Percentiles rank a stretch among this genome's conserved stretches.
Evolutionary conservation across 129 eudicot species (phyloP).

Genomic region (Scalesia atractyloides): DNA sequence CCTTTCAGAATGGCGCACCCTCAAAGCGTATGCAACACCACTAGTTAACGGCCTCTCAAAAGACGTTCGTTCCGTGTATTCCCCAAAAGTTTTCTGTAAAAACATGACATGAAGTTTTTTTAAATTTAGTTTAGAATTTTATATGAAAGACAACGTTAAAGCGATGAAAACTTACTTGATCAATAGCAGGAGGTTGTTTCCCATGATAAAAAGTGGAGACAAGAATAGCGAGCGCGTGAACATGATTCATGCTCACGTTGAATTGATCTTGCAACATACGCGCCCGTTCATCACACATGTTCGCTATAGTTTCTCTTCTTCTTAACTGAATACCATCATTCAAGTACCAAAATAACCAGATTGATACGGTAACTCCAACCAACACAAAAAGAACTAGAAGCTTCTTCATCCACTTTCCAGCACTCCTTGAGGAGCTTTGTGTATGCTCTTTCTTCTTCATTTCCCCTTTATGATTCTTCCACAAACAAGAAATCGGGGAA

Average conservation of each 20-base stretch:
- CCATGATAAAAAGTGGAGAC: constrained; percentile 89
- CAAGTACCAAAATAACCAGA: constrained; percentile 56
- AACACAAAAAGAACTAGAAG: constrained; percentile 48
- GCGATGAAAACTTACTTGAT: constrained; percentile 53
- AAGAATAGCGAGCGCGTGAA: constrained; percentile 83
- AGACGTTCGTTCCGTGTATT: constrained; percentile 82
- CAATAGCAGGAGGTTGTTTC: constrained; percentile 80
- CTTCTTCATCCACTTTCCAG: constrained; percentile 69
- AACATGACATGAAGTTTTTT: background rate
- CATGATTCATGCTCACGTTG: constrained; percentile 96
- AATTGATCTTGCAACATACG: constrained; percentile 97
- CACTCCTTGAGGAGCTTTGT: constrained; percentile 44
- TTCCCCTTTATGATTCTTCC: constrained; percentile 38
- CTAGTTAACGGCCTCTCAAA: constrained; percentile 97
- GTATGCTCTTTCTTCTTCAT: constrained; percentile 48
- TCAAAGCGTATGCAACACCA: constrained; percentile 93
- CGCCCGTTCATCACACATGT: constrained; percentile 96
- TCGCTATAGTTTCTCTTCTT: constrained; percentile 70
- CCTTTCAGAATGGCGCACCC: constrained; percentile 74
- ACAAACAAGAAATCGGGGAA: constrained; percentile 35
- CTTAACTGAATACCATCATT: constrained; percentile 40
- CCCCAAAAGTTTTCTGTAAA: constrained; percentile 80
- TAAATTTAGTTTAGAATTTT: constrained; percentile 19
- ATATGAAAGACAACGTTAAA: constrained; percentile 13
- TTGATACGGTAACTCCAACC: constrained; percentile 45